Base-by-base conservation (phyloP, 164 flowering plant species). In the Dillenia suffruticosa region DNA sequence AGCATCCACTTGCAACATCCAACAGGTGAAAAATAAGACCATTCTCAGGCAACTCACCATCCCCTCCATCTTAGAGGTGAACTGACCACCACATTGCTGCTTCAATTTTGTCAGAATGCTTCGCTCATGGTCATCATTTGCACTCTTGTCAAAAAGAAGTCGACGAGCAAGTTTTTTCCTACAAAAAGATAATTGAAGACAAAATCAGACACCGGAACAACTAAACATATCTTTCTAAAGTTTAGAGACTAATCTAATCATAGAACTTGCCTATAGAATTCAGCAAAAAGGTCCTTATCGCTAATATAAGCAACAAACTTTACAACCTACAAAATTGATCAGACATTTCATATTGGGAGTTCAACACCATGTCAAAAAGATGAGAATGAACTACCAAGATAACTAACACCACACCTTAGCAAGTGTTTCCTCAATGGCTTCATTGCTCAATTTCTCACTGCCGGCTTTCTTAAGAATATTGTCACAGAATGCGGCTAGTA, bases 11-110 rank as follows among this genome's bases (percentile, higher is more conserved):
- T 32, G 40, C 40, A 32, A 32, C 40, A 32, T 32, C 7, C 40
- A 32, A 32, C 6, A 32, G 7, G 40, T 5, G 7, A 32, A 32
- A 32, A 32, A 32, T 32, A 32, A 32, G 7, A 32, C 40, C 40
- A 32, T 32, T 43, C 14, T 14, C 54, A 6, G 49, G 55, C 0
- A 57, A 73, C 87, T 69, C 5, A 89, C 98, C 98, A 90, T 92
- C 24, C 98, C 94, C 81, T 92, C 98, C 98, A 92, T 92, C 79
- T 90, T 92, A 19, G 98, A 92, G 12, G 98, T 92, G 73, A 92
- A 92, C 77, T 92, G 98, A 50, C 96, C 93, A 68, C 98, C 98
- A 71, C 90, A 90, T 71, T 92, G 98, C 74, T 90, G 95, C 75
- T 92, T 92, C 77, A 92, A 65, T 71, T 92, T 92, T 44, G 98